Evolutionary conservation across 2,329 filamentous ascomycete species (phyloP).

Genomic region (Niveomyces coronatus): DNA sequence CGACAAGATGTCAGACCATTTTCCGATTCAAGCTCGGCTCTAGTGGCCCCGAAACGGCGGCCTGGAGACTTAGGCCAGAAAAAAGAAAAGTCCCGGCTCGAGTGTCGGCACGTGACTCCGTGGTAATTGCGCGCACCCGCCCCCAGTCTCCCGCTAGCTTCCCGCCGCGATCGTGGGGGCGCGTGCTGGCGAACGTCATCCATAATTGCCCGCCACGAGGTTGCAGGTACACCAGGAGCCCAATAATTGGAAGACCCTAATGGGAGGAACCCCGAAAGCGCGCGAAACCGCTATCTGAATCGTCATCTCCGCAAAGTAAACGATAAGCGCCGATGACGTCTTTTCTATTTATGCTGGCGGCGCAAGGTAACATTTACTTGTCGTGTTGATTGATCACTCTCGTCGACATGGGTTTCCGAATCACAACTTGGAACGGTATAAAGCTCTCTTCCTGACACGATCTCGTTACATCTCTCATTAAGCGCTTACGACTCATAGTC

Average conservation of each 20-base stretch:
- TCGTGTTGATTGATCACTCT: no score
- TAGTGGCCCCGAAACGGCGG: constrained; percentile 13
- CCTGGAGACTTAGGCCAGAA: constrained; percentile 9
- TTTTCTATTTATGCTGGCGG: no score
- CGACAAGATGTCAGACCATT: constrained; percentile 27
- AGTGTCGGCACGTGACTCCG: constrained; percentile 11
- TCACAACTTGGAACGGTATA: constrained; percentile 85
- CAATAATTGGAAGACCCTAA: no score
- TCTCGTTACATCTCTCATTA: no score
- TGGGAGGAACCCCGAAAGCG: no score
- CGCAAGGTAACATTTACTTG: no score
- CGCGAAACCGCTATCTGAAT: no score
- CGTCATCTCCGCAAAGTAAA: no score
- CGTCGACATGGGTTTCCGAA: constrained; percentile 59
- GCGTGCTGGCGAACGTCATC: background rate
- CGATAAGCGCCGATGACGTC: no score
- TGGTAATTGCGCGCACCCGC: constrained; percentile 4
- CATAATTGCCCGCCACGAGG: background rate
- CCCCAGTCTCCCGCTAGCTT: background rate
- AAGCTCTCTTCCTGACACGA: no score
- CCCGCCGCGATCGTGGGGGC: constrained; percentile 8
- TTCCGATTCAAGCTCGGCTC: constrained; percentile 24
- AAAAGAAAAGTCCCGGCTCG: no score
- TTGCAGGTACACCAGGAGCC: no score
- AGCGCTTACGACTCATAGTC: constrained; percentile 37